Evolutionary conservation across 371 early-diverging fungal genomes (phyloP), one percentile per base, ranked within the genome.

Genomic region (Mucor irregularis): DNA sequence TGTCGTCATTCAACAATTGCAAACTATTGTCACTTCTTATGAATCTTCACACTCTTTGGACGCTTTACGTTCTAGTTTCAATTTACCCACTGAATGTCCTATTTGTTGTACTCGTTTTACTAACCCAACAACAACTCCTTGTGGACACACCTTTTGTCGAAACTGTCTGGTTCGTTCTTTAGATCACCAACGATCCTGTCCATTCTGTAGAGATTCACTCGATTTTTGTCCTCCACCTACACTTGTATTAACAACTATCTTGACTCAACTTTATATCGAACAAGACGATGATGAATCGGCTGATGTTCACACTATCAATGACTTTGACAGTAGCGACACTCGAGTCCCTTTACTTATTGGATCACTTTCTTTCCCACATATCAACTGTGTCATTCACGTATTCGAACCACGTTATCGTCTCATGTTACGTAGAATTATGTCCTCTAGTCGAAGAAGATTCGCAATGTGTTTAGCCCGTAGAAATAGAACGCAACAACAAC

Each of bases 141-240:
- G 91, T 56, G 91, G 91, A 1, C 91, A 90, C 60, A 81, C 86
- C 0, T 80, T 84, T 53, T 90, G 91, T 64, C 73, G 70, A 28
- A 44, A 63, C 8, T 90, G 91, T 50, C 61, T 89, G 0, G 43
- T 64, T 2, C 70, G 74, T 13, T 70, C 71, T 0, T 24, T 70
- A 1, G 74, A 73, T 31, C 68, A 73, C 42, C 64, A 60, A 35
- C 58, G 58, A 13, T 28, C 17, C 2, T 73, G 74, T 40, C 71
- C 74, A 1, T 58, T 68, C 22, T 73, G 74, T 38, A 43, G 74
- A 30, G 58, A 67, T 3, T 19, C 45, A 1, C 24, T 73, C 0
- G 57, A 58, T 7, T 61, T 48, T 42, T 65, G 63, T 13, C 75
- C 73, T 4, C 66, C 58, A 16, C 56, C 61, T 9, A 65, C 61